These are phyloP conservation scores for Aspergillus olivimuriae DNA, from an alignment of 495 filamentous ascomycete species.

Conservation along the genomic window DNA sequence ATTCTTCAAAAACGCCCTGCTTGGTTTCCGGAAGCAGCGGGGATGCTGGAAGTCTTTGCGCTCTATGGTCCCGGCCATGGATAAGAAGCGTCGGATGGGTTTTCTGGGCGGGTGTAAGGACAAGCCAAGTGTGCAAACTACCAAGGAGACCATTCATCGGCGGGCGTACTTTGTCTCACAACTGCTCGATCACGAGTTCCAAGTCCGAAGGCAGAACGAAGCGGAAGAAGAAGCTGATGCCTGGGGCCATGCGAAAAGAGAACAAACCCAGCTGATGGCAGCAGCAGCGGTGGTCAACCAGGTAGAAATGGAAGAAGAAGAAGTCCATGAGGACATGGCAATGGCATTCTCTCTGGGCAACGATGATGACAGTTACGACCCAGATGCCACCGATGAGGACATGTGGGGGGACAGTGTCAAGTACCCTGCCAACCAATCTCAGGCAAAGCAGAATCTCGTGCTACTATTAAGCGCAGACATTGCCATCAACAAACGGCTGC, in stretches of 20 bases:
- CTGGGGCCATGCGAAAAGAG: background rate
- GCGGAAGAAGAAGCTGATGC: conserved; percentile 4
- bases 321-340: conserved; percentile 7
- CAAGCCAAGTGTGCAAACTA: background rate
- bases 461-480: conserved; percentile 9
- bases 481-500: conserved; percentile 5
- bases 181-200: conserved; percentile 2
- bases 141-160: conserved; percentile 4
- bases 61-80: conserved; percentile 3
- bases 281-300: background rate
- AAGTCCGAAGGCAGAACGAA: conserved; percentile 2
- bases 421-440: conserved; percentile 3
- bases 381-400: background rate
- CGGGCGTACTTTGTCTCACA: conserved; percentile 10
- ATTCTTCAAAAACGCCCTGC: conserved; percentile 5
- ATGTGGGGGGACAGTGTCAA: background rate
- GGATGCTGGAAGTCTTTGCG: conserved; percentile 7
- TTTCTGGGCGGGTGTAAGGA: background rate
- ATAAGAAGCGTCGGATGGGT: conserved; percentile 10
- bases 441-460: conserved; percentile 11
- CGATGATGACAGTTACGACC: conserved; percentile 1
- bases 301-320: conserved; percentile 4
- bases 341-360: background rate
- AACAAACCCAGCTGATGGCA: background rate
- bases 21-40: background rate